phyloP scores from a whole-genome alignment of 441 rosid species.

The Breynia disticha region DNA sequence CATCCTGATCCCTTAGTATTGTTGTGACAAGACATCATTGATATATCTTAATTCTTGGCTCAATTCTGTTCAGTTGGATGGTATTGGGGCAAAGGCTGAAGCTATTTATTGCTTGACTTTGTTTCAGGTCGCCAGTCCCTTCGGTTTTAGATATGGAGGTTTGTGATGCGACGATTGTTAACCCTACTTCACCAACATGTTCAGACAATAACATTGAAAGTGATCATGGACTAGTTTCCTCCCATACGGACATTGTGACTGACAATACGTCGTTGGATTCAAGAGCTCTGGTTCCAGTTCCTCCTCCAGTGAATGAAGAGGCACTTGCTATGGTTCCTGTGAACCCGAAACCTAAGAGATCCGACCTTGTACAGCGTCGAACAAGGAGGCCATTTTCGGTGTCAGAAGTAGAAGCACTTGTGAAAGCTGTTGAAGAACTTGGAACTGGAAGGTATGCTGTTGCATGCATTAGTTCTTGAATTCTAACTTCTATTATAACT shows the following conservation, averaged over 20 bases:
- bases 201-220: conserved; percentile 25
- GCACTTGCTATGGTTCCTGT: conserved; percentile 46
- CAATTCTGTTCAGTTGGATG: not conserved
- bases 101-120: conserved; percentile 10
- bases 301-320: conserved; percentile 35
- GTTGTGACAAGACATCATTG: not conserved
- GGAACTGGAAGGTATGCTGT: conserved; percentile 71
- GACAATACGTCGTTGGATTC: conserved; percentile 24
- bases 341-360: conserved; percentile 28
- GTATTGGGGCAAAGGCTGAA: not conserved
- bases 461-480: too few species aligned
- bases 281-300: conserved; percentile 33
- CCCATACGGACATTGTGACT: conserved; percentile 18
- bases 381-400: conserved; percentile 71
- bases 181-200: conserved; percentile 25
- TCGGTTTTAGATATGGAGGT: conserved; percentile 33
- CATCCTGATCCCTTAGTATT: not conserved
- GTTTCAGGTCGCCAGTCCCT: conserved; percentile 45
- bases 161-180: conserved; percentile 24
- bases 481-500: not conserved
- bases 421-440: conserved; percentile 61
- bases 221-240: conserved; percentile 21
- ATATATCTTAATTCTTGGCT: not conserved
- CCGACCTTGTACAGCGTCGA: conserved; percentile 51
- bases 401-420: conserved; percentile 68